Evolutionary conservation across 2,329 filamentous ascomycete species (phyloP), one percentile per base, ranked within the genome.

Genomic region (Scedosporium aurantiacum): DNA sequence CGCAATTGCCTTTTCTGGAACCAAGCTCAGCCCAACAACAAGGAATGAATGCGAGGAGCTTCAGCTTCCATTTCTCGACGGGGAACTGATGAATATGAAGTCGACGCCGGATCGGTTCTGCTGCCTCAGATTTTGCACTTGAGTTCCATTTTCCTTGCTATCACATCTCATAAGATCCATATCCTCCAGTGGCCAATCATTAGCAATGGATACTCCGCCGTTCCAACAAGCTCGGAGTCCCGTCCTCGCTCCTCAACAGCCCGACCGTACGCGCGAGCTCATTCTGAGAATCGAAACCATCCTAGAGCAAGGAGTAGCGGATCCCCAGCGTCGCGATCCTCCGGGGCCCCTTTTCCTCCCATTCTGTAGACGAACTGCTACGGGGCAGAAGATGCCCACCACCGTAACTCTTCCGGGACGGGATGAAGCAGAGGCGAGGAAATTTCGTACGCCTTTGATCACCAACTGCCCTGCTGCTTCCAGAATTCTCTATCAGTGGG

Each of bases 321-420:
- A 66, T 27, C 32, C 61, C 2, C 61, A 59, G 18, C 47, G 56
- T 28, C 37, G 55, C 8, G 47, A 55, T 16, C 28, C 57, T 10
- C 43, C 61, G 32, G n/a, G 16, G 2, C 61, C 45, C 5, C 56
- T 60, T 14, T 55, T 57, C 18, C 18, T 60, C n/a, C 61, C 45
- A 21, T 55, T 65, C 60, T 61, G 40, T 60, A 54, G 40, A 28
- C 60, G 54, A 59, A 58, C 60, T 57, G 61, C 21, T 8, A 54
- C 47, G 25, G 32, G 27, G 4, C 47, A 4, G 18, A 37, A 45
- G n/a, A 16, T 45, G 10, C 14, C 55, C 28, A 41, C 5, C 7
- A 50, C 18, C 37, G 62, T 77, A 27, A 64, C 61, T 0, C 84
- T 84, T 64, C 82, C 82, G 0, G 81, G 79, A 2, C 73, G 74